These are phyloP conservation scores for Heritiera littoralis DNA, from an alignment of 345 rosid genomes.

Conservation along the genomic window DNA sequence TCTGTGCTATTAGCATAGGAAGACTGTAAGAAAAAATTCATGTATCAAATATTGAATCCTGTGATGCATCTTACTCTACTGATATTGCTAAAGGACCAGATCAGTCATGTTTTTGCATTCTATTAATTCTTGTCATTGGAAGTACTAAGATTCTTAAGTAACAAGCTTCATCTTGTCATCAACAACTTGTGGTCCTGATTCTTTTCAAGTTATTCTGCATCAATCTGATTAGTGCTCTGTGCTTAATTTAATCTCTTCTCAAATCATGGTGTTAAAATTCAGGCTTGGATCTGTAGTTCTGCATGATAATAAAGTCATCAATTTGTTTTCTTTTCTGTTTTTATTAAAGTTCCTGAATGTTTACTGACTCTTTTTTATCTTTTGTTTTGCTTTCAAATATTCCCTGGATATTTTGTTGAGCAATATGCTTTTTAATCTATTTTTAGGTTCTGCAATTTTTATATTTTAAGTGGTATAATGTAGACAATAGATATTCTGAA, in stretches of 20 bases:
- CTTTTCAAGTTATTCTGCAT: too few relatives aligned
- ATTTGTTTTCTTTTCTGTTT: not conserved
- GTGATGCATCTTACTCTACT: not conserved
- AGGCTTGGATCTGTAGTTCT: not conserved
- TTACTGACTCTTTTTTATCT: not conserved
- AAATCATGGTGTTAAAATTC: too few relatives aligned
- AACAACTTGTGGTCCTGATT: too few relatives aligned
- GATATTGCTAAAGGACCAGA: too few relatives aligned
- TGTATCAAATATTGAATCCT: not conserved
- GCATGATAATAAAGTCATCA: not conserved
- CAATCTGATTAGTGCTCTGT: too few relatives aligned
- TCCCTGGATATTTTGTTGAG: not conserved
- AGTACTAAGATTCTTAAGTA: too few relatives aligned
- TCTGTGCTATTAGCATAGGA: not conserved
- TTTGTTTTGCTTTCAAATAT: not conserved
- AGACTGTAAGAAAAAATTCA: not conserved
- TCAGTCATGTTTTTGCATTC: too few relatives aligned
- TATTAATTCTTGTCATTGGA: too few relatives aligned
- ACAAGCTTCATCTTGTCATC: too few relatives aligned
- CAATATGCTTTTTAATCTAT: not conserved
- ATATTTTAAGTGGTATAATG: not conserved
- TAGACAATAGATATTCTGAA: not conserved
- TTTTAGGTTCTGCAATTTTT: not conserved
- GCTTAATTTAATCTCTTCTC: too few relatives aligned
- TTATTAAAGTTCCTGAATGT: not conserved